phyloP scores from a whole-genome alignment of 768 basidiomycete species.

The Cystofilobasidium macerans region DNA sequence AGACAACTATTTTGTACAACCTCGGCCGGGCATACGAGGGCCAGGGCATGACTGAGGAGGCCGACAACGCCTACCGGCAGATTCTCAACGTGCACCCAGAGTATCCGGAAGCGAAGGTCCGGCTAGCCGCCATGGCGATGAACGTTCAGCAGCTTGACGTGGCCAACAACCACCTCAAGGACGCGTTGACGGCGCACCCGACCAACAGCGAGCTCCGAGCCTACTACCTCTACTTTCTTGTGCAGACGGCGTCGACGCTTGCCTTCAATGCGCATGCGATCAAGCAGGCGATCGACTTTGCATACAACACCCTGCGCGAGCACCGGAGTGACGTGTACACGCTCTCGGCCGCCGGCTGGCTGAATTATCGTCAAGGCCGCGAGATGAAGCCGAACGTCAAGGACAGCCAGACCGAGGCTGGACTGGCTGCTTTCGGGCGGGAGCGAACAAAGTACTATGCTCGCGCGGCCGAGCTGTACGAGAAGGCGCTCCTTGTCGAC shows the following conservation, averaged over 20 bases:
- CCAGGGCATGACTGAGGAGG: conserved; percentile 56
- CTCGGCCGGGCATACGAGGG: conserved; percentile 86
- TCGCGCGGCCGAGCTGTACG: conserved; percentile 78
- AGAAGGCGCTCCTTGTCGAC: conserved; percentile 76
- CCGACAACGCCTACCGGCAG: conserved; percentile 77
- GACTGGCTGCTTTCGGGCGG: conserved; percentile 38
- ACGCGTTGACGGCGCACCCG: conserved; percentile 67
- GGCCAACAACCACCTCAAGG: conserved; percentile 80
- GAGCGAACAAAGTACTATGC: conserved; percentile 69
- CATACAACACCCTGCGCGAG: conserved; percentile 75
- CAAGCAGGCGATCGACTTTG: conserved; percentile 73
- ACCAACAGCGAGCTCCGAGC: conserved; percentile 77
- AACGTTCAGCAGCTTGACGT: conserved; percentile 60
- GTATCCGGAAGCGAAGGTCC: conserved; percentile 90
- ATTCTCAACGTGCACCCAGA: conserved; percentile 83
- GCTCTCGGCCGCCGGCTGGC: conserved; percentile 76
- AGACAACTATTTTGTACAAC: conserved; percentile 80
- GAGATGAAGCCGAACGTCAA: conserved; percentile 48
- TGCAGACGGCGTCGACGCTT: conserved; percentile 33
- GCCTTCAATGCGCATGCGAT: conserved; percentile 47
- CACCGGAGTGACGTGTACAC: conserved; percentile 80
- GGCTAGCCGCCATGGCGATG: conserved; percentile 70
- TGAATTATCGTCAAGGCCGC: conserved; percentile 72
- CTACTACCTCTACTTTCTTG: conserved; percentile 84
- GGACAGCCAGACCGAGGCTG: conserved; percentile 34